Evolutionary conservation across 176 grass and related monocot genomes (phyloP).

Genomic region (Alloteropsis semialata): DNA sequence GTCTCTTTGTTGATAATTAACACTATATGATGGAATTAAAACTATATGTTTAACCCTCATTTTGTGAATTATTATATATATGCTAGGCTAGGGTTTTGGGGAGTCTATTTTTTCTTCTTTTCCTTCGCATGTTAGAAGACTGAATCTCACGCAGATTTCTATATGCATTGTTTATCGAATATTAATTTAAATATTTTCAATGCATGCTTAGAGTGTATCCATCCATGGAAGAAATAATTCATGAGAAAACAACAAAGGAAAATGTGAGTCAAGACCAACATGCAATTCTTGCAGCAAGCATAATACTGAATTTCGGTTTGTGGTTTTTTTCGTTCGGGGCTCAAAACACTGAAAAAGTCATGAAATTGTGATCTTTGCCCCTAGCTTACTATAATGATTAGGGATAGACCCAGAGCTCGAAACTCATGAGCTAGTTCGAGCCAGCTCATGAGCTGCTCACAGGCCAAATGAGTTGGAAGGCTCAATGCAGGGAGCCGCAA

Average conservation of each 20-base stretch:
- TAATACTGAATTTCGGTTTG: not conserved
- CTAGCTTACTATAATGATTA: not conserved
- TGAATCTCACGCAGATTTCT: not conserved
- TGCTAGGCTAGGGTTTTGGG: not conserved
- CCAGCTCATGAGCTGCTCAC: too few relatives aligned
- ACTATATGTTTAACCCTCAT: not conserved
- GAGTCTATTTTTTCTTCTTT: not conserved
- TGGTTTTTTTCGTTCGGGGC: not conserved
- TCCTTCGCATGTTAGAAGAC: too few relatives aligned
- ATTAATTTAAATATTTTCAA: not conserved
- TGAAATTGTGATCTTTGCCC: not conserved
- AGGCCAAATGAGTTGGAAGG: too few relatives aligned
- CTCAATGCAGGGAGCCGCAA: too few relatives aligned
- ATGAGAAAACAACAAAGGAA: not conserved
- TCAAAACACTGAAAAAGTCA: not conserved
- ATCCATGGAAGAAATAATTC: not conserved
- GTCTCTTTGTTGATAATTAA: not conserved
- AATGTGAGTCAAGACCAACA: not conserved
- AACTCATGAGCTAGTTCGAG: too few relatives aligned
- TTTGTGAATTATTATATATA: not conserved
- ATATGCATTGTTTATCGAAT: not conserved
- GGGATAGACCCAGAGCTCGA: too few relatives aligned
- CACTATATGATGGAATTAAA: too few relatives aligned
- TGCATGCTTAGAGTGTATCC: not conserved
- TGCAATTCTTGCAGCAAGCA: not conserved